Evolutionary conservation across 495 filamentous ascomycete species (phyloP), one percentile per base, ranked within the genome.

Genomic region (Xylaria telfairii): DNA sequence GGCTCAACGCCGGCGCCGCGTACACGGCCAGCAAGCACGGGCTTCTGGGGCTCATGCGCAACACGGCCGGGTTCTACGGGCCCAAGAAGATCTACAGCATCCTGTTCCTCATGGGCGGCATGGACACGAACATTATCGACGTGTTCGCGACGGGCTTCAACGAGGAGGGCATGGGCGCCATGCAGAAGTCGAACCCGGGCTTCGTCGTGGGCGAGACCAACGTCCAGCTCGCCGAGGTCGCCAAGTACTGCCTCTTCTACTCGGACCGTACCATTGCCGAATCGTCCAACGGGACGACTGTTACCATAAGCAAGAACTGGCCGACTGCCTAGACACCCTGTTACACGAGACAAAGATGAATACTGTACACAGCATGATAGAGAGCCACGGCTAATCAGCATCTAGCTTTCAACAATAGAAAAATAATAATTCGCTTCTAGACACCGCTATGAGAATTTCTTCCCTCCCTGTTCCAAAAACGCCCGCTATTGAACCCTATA

Each of bases 1-100:
- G 72, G 34, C 72, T 78, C 68, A 54, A 68, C 65, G 41, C 72
- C 77, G 88, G 87, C 44, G 84, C 79, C 7, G 88, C 88, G 10
- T 90, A 89, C 71, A 87, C 86, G 1, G 82, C 80, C 7, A 82
- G 80, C 73, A 88, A 88, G 80, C 82, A 85, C 65, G 86, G 80
- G n/a, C 72, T 91, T 19, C 72, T 89, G 24, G 89, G 87, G 6
- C 76, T 90, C 68, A 90, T 88, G 53, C 88, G 88, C 76, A 90
- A 87, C 72, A 90, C 87, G 34, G 88, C 88, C 15, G 81, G 83
- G 1, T 88, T 80, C 75, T 90, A 90, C 74, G 84, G 83, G 0
- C 80, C 78, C 53, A 86, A 87, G 77, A 86, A 86, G 30, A 88
- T 91, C 73, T 81, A 84, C 51, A 85, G 80, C 75, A 83, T 90